Evolutionary conservation across 495 filamentous ascomycete genomes (phyloP).

Genomic region (Pseudoneurospora amorphoporcata): DNA sequence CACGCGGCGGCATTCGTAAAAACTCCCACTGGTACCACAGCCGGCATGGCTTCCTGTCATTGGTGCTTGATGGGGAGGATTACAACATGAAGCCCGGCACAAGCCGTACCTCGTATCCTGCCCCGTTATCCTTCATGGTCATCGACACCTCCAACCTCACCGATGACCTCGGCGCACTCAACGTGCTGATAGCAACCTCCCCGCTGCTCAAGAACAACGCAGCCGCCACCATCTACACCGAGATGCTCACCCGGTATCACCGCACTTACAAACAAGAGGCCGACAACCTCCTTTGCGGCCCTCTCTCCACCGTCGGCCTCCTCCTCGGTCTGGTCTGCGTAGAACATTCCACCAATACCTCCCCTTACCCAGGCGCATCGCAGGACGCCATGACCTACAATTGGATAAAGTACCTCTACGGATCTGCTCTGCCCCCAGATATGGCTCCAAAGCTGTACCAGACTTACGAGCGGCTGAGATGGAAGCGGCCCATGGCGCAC

Average conservation of each 20-base stretch:
- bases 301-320: conserved; percentile 11
- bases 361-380: conserved; percentile 10
- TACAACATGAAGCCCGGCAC: conserved; percentile 2
- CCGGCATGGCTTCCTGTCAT: not conserved
- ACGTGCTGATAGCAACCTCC: conserved; percentile 13
- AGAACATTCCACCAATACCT: conserved; percentile 21
- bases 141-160: conserved; percentile 21
- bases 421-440: not conserved
- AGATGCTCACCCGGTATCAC: conserved; percentile 6
- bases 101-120: not conserved
- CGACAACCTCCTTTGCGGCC: conserved; percentile 11
- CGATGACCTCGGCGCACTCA: conserved; percentile 12
- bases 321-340: conserved; percentile 16
- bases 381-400: conserved; percentile 5
- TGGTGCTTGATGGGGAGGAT: conserved; percentile 7
- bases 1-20: no score
- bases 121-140: conserved; percentile 17
- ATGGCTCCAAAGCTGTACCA: conserved; percentile 19
- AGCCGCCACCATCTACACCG: conserved; percentile 17
- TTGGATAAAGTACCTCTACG: not conserved
- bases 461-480: not conserved
- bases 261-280: conserved; percentile 5
- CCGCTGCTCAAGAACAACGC: conserved; percentile 12
- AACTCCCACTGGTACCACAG: not conserved
- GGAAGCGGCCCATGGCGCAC: conserved; percentile 1